Evolutionary conservation across 352 stramenopile genomes (phyloP).

Genomic region (Pythium rhizo-oryzae): DNA sequence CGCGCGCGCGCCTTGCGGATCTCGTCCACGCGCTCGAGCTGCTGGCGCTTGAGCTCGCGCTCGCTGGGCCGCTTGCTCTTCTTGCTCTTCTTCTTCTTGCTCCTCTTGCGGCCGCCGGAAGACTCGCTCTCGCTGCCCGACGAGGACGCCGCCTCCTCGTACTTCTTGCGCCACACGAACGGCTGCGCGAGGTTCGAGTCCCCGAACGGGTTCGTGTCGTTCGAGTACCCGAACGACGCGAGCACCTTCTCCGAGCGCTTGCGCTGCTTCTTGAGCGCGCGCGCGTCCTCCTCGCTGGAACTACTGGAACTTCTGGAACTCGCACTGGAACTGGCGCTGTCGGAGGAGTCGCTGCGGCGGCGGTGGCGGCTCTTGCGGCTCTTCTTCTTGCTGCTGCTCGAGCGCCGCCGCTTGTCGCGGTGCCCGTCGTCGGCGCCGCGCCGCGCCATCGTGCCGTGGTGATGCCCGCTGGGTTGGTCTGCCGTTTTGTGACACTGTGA

Average conservation of each 20-base stretch:
- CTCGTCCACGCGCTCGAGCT: constrained; percentile 91
- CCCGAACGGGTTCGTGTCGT: constrained; percentile 99
- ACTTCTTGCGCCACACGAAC: constrained; percentile 99
- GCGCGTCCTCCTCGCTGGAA: constrained; percentile 38
- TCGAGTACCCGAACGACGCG: constrained; percentile 95
- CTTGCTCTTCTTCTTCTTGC: constrained; percentile 28
- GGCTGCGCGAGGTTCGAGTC: constrained; percentile 97
- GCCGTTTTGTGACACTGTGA: background rate
- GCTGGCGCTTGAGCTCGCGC: constrained; percentile 64
- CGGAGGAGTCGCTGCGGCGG: constrained; percentile 8
- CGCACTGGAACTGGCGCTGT: constrained; percentile 20
- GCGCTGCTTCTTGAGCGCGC: constrained; percentile 54
- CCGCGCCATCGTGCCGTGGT: constrained; percentile 17
- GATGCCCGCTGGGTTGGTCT: background rate
- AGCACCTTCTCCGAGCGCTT: constrained; percentile 82
- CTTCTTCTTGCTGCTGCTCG: constrained; percentile 46
- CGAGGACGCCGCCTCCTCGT: constrained; percentile 43
- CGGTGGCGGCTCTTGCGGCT: constrained; percentile 22
- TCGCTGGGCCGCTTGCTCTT: constrained; percentile 36
- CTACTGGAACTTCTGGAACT: no score
- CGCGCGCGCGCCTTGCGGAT: constrained; percentile 96
- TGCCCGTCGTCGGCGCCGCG: constrained; percentile 17
- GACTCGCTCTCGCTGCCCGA: constrained; percentile 11
- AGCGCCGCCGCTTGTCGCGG: constrained; percentile 31
- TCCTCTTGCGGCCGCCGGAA: constrained; percentile 20